Evolutionary conservation across 257 asterid genomes (phyloP).

Genomic region (Avicennia marina): DNA sequence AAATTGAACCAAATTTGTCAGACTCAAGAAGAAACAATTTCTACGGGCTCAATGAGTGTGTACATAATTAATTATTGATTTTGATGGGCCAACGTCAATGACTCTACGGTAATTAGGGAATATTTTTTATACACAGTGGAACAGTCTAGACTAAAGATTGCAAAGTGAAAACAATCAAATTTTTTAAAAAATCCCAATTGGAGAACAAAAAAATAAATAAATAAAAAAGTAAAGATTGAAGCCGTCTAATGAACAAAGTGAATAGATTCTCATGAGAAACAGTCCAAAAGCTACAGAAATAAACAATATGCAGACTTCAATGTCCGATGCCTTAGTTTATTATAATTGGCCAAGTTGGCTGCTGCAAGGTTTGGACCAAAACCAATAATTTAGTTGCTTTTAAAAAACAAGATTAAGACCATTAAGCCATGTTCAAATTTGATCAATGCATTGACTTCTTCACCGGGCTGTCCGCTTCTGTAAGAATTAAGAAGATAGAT

Average conservation of each 20-base stretch:
- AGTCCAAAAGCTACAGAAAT: slow-evolving; percentile 26
- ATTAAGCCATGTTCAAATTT: slow-evolving; percentile 20
- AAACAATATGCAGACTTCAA: slow-evolving; percentile 4
- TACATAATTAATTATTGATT: background rate
- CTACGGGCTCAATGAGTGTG: background rate
- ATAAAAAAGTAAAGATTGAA: background rate
- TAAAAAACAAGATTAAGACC: slow-evolving; percentile 4
- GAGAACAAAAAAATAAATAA: slow-evolving; percentile 13
- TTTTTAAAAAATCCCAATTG: slow-evolving; percentile 27
- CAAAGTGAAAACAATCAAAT: slow-evolving; percentile 16
- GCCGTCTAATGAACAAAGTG: background rate
- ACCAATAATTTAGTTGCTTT: slow-evolving; percentile 15
- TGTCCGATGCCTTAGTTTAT: slow-evolving; percentile 14
- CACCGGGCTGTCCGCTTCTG: slow-evolving; percentile 34
- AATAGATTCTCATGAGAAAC: slow-evolving; percentile 17
- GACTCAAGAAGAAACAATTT: background rate
- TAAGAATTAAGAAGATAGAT: background rate
- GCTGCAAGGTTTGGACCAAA: slow-evolving; percentile 30
- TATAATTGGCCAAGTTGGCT: slow-evolving; percentile 14
- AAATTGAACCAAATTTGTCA: no score
- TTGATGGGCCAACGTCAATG: slow-evolving; percentile 11
- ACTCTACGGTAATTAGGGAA: slow-evolving; percentile 1
- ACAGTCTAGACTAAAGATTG: slow-evolving; percentile 22
- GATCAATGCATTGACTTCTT: slow-evolving; percentile 51
- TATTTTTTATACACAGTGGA: slow-evolving; percentile 23